Conservation (phyloP, 345 rosid genomes). For the Nasturtium officinale region DNA sequence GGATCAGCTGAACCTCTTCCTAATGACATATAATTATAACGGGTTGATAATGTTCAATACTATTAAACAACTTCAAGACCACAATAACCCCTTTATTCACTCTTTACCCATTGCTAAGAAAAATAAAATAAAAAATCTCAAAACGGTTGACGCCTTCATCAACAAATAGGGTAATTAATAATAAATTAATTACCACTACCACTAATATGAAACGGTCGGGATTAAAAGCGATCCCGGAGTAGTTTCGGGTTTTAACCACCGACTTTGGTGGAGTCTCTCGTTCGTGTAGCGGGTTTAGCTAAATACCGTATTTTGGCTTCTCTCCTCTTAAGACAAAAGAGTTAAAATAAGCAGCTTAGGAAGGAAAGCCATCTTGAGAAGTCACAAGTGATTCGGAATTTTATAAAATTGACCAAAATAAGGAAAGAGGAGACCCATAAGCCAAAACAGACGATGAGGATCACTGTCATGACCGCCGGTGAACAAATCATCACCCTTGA, state of each 20-base stretch:
- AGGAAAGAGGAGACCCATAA: conserved; percentile 16
- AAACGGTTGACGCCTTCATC: not conserved
- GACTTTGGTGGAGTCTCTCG: not conserved
- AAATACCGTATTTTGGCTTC: conserved; percentile 26
- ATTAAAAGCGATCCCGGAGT: not conserved
- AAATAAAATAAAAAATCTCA: not conserved
- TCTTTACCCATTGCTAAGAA: not conserved
- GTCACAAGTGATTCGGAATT: conserved; percentile 24
- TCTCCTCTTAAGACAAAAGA: conserved; percentile 3
- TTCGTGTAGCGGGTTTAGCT: not conserved
- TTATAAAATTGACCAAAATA: not conserved
- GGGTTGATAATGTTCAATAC: not conserved
- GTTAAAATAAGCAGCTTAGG: not conserved
- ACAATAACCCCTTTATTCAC: not conserved
- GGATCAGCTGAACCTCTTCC: not conserved
- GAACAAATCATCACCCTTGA: conserved; percentile 82
- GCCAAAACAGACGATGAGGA: conserved; percentile 52
- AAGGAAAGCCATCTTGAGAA: conserved; percentile 24
- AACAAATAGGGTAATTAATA: not conserved
- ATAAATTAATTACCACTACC: not conserved
- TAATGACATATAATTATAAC: not conserved
- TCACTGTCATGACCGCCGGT: conserved; percentile 88
- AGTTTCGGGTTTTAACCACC: not conserved
- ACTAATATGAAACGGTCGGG: not conserved
- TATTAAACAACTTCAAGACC: not conserved